These are phyloP conservation scores for Mercurialis annua DNA, from an alignment of 345 rosid species.

Conservation along the genomic window DNA sequence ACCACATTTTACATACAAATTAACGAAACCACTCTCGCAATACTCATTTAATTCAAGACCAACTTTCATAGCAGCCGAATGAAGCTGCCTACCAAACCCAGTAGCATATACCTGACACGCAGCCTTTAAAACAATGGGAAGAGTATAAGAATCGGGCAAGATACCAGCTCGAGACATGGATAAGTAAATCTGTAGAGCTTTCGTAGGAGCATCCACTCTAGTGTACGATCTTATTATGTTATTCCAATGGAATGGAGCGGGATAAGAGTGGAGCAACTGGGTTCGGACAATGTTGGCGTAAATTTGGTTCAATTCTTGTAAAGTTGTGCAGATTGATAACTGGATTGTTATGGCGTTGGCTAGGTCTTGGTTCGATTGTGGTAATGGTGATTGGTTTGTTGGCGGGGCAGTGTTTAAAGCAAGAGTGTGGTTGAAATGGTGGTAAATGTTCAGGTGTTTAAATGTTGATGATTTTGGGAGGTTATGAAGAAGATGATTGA, in stretches of 20 bases:
- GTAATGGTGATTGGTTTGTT: neutral
- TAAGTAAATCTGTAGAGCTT: constrained; percentile 41
- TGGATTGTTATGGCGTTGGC: constrained; percentile 31
- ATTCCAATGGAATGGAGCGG: constrained; percentile 59
- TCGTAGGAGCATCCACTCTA: constrained; percentile 47
- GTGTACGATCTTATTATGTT: constrained; percentile 67
- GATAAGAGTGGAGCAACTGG: constrained; percentile 34
- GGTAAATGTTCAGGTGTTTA: constrained; percentile 8
- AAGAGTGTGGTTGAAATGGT: constrained; percentile 16
- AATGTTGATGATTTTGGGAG: neutral
- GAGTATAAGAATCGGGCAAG: constrained; percentile 62
- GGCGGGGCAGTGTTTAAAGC: constrained; percentile 13
- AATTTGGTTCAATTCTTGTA: constrained; percentile 43
- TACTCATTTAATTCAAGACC: constrained; percentile 57
- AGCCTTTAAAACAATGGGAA: constrained; percentile 68
- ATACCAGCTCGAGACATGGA: constrained; percentile 55
- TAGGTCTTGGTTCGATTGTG: constrained; percentile 30
- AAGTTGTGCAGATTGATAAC: constrained; percentile 42
- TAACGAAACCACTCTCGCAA: constrained; percentile 75
- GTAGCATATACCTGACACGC: constrained; percentile 37
- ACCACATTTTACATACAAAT: constrained; percentile 50
- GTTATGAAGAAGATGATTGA: neutral
- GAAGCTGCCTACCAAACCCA: constrained; percentile 54
- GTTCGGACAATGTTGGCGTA: constrained; percentile 52
- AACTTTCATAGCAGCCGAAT: constrained; percentile 47